Base-by-base conservation (phyloP, 768 basidiomycete species). In the Kwoniella mangroviensis region DNA sequence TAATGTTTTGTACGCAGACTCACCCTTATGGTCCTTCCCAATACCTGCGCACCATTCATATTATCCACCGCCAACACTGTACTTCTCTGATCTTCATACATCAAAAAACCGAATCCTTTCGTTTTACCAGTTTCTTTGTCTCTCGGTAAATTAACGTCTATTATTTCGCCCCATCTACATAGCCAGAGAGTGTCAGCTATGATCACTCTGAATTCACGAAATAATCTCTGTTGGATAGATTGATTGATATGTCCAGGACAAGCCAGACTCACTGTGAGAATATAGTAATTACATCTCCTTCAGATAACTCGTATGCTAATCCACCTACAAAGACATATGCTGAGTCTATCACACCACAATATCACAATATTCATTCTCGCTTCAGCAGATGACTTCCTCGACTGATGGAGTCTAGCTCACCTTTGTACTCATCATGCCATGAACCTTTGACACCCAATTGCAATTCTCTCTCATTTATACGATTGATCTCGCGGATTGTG, bases 261-360 rank as follows among this genome's bases (percentile, higher is more conserved):
- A n/a, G n/a, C n/a, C n/a, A n/a, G n/a, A n/a, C 92, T 83, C 78
- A 97, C 94, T 99, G 97, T 19, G 96, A 98, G 84, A 98, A 96
- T 68, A 98, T 94, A 17, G 94, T 89, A 74, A 98, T 91, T 19
- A 99, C 93, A 80, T 99, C 97, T 66, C 97, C 97, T 84, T 99
- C 97, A 2, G 97, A 97, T 58, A 98, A 85, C 74, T 94, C 94
- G 75, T 86, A 88, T 72, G 90, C 87, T 40, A 99, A 87, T 21
- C 96, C 95, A 53, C 97, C 95, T 66, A 93, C 86, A 82, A 94
- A 97, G 75, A 99, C 86, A 84, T 98, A 97, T 17, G 97, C 97
- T 56, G 94, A 97, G 83, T 98, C 95, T 90, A 70, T 3, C 15
- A 17, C 6, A 49, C 1, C 12, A 78, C 71, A 71, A 45, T 2